These are phyloP conservation scores for Cryptosporidium ubiquitum DNA, from an alignment of 169 alveolate genomes.

Conservation along the genomic window DNA sequence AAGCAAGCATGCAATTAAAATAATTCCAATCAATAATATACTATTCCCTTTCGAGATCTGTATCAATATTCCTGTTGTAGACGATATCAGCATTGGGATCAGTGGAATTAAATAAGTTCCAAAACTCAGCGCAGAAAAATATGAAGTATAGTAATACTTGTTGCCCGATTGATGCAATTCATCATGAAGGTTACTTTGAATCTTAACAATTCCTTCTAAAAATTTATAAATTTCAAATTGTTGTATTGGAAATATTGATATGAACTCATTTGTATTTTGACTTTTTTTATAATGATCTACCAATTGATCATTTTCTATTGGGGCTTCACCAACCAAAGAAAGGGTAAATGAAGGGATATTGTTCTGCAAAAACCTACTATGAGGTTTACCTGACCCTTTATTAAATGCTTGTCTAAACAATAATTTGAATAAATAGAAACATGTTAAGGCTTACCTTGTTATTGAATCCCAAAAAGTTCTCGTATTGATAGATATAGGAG, in stretches of 20 bases:
- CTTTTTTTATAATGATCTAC: not conserved
- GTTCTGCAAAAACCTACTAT: constrained; percentile 28
- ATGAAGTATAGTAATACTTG: constrained; percentile 43
- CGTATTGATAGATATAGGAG: constrained; percentile 27
- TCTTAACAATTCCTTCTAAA: constrained; percentile 51
- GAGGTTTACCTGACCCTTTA: constrained; percentile 49
- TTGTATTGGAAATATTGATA: constrained; percentile 29
- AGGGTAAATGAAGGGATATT: constrained; percentile 41
- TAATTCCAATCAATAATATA: constrained; percentile 7
- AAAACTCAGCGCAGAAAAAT: constrained; percentile 6
- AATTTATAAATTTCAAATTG: constrained; percentile 1
- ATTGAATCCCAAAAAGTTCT: constrained; percentile 64
- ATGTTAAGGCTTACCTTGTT: constrained; percentile 18
- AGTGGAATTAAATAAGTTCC: constrained; percentile 24
- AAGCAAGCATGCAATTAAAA: not conserved
- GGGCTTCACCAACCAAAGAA: constrained; percentile 7
- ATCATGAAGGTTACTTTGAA: constrained; percentile 67
- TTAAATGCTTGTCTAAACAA: constrained; percentile 48
- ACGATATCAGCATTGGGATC: not conserved
- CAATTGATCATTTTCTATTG: not conserved
- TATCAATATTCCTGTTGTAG: not conserved
- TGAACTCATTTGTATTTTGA: constrained; percentile 16
- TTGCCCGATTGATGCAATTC: constrained; percentile 41
- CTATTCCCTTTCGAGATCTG: not conserved
- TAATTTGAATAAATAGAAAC: not conserved